Conservation (phyloP, 768 basidiomycete species). For the Boletus rufocinnamomeus region DNA sequence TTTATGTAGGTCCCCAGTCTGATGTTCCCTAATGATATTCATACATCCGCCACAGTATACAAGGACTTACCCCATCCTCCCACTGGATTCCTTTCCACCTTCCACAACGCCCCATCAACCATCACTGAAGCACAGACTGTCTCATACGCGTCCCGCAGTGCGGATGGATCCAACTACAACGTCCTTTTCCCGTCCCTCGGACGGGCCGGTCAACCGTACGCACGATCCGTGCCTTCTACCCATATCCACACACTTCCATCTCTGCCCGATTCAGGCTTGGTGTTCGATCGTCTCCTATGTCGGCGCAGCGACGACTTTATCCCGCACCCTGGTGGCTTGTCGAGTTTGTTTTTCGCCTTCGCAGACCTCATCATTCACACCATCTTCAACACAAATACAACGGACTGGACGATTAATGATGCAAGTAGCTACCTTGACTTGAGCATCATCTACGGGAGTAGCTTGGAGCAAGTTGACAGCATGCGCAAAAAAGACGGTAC, state of each 20-base stretch:
- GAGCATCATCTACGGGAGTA: conserved; percentile 71
- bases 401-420: conserved; percentile 56
- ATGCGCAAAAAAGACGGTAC: conserved; percentile 66
- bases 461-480: conserved; percentile 43
- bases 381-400: conserved; percentile 59
- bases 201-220: conserved; percentile 63
- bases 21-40: not conserved
- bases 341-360: conserved; percentile 76
- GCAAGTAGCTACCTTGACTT: conserved; percentile 77
- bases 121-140: conserved; percentile 17
- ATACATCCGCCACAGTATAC: conserved; percentile 50
- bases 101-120: conserved; percentile 6
- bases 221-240: conserved; percentile 59
- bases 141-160: conserved; percentile 55
- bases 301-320: conserved; percentile 38
- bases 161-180: conserved; percentile 65
- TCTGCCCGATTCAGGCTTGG: conserved; percentile 64
- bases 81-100: conserved; percentile 46
- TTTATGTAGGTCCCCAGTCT: conserved; percentile 50
- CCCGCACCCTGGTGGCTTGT: conserved; percentile 68
- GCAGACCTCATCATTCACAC: conserved; percentile 75
- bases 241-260: conserved; percentile 43
- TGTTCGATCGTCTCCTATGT: conserved; percentile 72
- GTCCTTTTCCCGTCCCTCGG: conserved; percentile 56
- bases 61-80: conserved; percentile 82